Evolutionary conservation across 2,329 filamentous ascomycete genomes (phyloP), one percentile per base, ranked within the genome.

Genomic region (Corynespora cassiicola): DNA sequence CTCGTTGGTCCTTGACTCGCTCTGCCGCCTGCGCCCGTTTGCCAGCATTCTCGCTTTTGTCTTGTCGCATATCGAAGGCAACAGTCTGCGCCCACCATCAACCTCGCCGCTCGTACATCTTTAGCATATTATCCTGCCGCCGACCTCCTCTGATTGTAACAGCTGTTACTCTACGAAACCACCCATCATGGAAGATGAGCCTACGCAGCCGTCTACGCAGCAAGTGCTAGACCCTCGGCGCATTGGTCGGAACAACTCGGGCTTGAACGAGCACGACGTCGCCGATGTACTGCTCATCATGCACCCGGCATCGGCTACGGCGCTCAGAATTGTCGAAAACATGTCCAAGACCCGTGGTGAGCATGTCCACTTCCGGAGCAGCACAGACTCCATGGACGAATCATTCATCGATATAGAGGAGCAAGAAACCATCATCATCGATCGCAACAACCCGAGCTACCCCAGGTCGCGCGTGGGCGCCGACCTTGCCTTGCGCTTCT

Each of bases 231-330:
- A 96, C 65, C 89, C 90, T 25, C 82, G 90, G 47, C 84, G 90
- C 37, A 66, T 88, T 46, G 90, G 90, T 39, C 79, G 86, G 63
- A 87, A 89, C 68, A 88, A 89, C 63, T 94, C 89, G 25, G 89
- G 88, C 39, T 84, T 96, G 45, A 86, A 81, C 36, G 86, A 91
- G 53, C 81, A 88, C 50, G 91, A 96, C 65, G 81, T 94, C 32
- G 82, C 88, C 46, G 91, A 96, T 69, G 89, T 96, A 54, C 82
- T 96, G 50, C 95, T 90, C 70, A 84, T 96, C 40, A 79, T 97
- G 18, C 85, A 95, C 54, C 91, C 92, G 8, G 82, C 82, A 50
- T 88, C 90, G 2, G 76, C 82, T 24, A 79, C 81, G 15, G 89
- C 92, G 14, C 84, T 86, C 48, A 75, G 76, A 47, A 87, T 91